Base-by-base conservation (phyloP, 2,329 filamentous ascomycete species). In the Aspergillus phoenicis region DNA sequence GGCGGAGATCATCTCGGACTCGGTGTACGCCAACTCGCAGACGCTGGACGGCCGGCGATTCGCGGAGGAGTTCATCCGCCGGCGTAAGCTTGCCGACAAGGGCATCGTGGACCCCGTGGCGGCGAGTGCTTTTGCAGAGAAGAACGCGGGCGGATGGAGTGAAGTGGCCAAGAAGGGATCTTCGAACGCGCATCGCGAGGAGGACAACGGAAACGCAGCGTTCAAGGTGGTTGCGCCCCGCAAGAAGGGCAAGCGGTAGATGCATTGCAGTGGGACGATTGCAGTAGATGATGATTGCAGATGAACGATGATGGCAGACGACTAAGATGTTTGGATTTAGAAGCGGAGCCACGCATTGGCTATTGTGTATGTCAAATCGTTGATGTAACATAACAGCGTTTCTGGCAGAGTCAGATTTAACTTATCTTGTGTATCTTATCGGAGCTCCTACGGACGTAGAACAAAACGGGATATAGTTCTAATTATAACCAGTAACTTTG, bases 141-240 rank as follows among this genome's bases (percentile, higher is more conserved):
- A 78, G 66, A 81, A 78, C 26, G 80, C 83, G 26, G 88, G 91
- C 58, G 94, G 94, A 20, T 99, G 95, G 95, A 97, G 85, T 69
- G 95, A 98, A 79, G 95, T 99, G 56, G 95, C 95, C 1, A 98
- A 98, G 88, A 97, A 97, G 83, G 90, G 90, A 24, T 81, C 79
- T 53, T 72, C 70, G 52, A 80, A 81, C 59, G 74, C 75, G 52
- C 82, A 81, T 63, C 83, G 84, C 33, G 75, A 81, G 52, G 76
- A 79, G 68, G 74, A 75, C 73, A 75, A 73, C 63, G 78, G 75
- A 63, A 80, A 75, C 62, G 77, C 89, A 8, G 86, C 86, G 53
- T 98, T 97, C 81, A 95, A 95, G 82, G 91, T 98, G 57, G 94
- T 98, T 10, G 87, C 91, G 13, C 85, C 89, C 64, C 93, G 95